phyloP scores from a whole-genome alignment of 1,284 basidiomycete genomes.

The Ceratobasidium papillatum region DNA sequence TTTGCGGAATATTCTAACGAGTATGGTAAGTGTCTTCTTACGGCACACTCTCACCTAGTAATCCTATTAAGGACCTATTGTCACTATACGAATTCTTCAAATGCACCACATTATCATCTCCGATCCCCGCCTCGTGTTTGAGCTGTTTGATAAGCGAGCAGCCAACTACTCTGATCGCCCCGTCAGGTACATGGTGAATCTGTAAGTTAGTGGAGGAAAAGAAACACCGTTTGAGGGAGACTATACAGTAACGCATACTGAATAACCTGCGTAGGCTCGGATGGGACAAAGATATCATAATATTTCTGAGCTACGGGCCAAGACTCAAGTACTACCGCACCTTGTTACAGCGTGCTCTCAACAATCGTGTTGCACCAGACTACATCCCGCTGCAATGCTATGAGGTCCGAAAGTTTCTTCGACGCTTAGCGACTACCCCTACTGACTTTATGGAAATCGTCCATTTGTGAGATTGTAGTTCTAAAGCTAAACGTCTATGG shows the following conservation, averaged over 20 bases:
- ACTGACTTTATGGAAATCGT: background rate
- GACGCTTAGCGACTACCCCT: background rate
- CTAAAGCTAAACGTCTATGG: background rate
- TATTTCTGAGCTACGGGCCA: background rate
- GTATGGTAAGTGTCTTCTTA: slow-evolving; percentile 1
- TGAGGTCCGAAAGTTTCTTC: background rate
- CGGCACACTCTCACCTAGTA: background rate
- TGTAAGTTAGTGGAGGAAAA: background rate
- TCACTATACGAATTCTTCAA: slow-evolving; percentile 2
- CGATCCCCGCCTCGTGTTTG: background rate
- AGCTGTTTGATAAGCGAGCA: slow-evolving; percentile 6
- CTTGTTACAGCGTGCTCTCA: slow-evolving; percentile 1
- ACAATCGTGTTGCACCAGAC: background rate
- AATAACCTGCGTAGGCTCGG: background rate
- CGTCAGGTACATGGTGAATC: slow-evolving; percentile 9
- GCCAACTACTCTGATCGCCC: background rate
- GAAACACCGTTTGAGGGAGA: background rate
- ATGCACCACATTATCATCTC: background rate
- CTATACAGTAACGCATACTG: background rate
- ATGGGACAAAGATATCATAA: slow-evolving; percentile 6
- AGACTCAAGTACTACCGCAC: background rate
- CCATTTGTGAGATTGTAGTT: background rate
- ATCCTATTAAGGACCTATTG: background rate
- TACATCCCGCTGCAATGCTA: slow-evolving; percentile 3
- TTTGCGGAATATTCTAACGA: slow-evolving; percentile 22